Base-by-base conservation (phyloP, 2,329 filamentous ascomycete species). In the Alternaria triticina region DNA sequence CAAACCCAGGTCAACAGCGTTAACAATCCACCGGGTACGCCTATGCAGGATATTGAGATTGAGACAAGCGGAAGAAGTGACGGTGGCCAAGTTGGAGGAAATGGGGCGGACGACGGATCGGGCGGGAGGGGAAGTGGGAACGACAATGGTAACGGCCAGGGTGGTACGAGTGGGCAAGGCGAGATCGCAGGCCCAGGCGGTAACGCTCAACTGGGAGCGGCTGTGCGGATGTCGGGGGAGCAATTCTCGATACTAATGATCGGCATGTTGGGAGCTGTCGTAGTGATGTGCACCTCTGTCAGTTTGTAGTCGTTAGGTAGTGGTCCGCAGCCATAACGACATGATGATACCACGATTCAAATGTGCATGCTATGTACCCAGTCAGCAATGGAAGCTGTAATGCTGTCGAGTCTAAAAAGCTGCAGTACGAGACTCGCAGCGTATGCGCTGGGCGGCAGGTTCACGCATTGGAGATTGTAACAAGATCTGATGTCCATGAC, bases 11-110 rank as follows among this genome's bases (percentile, higher is more conserved):
- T 75, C 15, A 40, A 44, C 36, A 79, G 77, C 45, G 76, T 79
- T 25, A 77, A 73, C 36, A 79, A 79, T 52, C 77, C 77, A 4
- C 69, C 69, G 3, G 69, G 71, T 1, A 74, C 77, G 55, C 77
- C 77, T 3, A 72, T 70, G 33, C 71, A 74, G 49, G 73, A 74
- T 45, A 72, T 77, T 27, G 44, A 62, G 11, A 65, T 78, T 45
- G 47, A 75, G 57, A 77, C 74, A 6, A 67, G 65, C 5, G 61
- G 58, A 25, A 69, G 69, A 20, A 67, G 62, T 27, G 67, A 74
- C 49, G 76, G 74, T 2, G 76, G 76, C 4, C 72, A 75, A 56
- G 68, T 77, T 43, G 75, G 76, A 9, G 69, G 23, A 7, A 59
- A 62, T 51, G 60, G 68, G 6, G 66, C 68, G 5, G 74, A 74